Evolutionary conservation across 768 basidiomycete genomes (phyloP), one percentile per base, ranked within the genome.

Genomic region (Cyathus striatus): DNA sequence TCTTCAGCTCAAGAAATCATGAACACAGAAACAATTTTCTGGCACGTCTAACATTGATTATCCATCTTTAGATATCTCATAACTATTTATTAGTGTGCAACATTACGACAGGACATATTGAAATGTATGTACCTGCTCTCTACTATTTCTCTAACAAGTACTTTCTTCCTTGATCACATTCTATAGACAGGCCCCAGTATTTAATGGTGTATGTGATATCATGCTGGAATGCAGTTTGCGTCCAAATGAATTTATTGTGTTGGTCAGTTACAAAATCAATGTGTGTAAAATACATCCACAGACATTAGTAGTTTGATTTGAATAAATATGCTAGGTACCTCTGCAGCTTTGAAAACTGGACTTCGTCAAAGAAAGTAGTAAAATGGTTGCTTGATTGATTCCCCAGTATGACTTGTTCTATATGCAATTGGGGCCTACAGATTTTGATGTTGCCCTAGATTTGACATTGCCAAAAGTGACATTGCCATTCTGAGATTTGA

Each of bases 311-410:
- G 12, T 6, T n/a, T 7, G 20, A 7, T 33, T 41, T 45, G 16
- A 9, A 36, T 36, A 10, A 7, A 7, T 16, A 30, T 26, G 23
- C 10, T 48, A 86, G 84, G 77, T 81, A 4, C 77, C 84, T n/a
- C 85, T 86, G 5, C 86, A 88, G 55, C 64, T 88, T 3, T 89
- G 86, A 84, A 81, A 76, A 59, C 58, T 89, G 38, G 81, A 86
- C 40, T 57, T 76, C 18, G 63, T 86, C 21, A 79, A 76, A 58
- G 79, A 69, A 18, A 66, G 63, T 24, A 61, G 56, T 39, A 47
- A 51, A 6, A n/a, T 30, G 9, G 49, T 57, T 14, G 60, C 65
- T 7, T 58, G 69, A 24, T 62, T 76, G 23, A 62, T 66, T 6
- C 53, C 75, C 21, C 64, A 68, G 72, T 72, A 36, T 36, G 7